Evolutionary conservation across 1,284 basidiomycete species (phyloP), one percentile per base, ranked within the genome.

Genomic region (Cryptococcus wingfieldii): DNA sequence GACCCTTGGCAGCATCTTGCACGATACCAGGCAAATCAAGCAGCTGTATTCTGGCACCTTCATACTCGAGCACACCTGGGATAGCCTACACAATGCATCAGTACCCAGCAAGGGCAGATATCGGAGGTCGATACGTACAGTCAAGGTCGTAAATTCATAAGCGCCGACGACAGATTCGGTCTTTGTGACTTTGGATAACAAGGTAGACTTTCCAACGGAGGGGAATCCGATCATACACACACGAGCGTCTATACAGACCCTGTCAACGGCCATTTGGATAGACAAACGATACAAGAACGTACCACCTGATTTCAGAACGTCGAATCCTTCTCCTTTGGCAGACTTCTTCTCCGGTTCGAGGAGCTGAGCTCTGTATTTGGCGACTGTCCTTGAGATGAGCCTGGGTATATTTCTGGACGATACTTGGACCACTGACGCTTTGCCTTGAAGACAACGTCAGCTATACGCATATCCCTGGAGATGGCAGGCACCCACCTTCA

Each of bases 21-120:
- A 98, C 92, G 70, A 98, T 98, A 78, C 95, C 95, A 2, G 95
- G 95, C 54, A 98, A 78, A 84, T 98, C 95, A 28, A 97, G 83
- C 47, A 98, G 82, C 71, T 97, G 93, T 56, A 96, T 92, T 45
- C 90, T 83, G 13, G 92, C 91, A 28, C 93, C 93, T 72, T 94
- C 86, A 69, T 96, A 88, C 69, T 96, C 92, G 23, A 96, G 83
- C 19, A 94, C 95, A 58, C 93, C 93, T 42, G 93, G 92, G 63
- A 97, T 96, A 6, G 92, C 92, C 84, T 90, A 65, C 31, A 18
- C 6, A 27, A 34, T 16, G 19, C 8, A 18, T 61, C 34, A 58
- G 51, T 39, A 18, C 23, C 6, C 10, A 27, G 13, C 16, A 38
- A 13, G 18, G 12, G 16, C 13, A 38, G 13, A 44, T 16, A 34